Evolutionary conservation across 345 rosid genomes (phyloP).

Genomic region (Stellera chamaejasme): DNA sequence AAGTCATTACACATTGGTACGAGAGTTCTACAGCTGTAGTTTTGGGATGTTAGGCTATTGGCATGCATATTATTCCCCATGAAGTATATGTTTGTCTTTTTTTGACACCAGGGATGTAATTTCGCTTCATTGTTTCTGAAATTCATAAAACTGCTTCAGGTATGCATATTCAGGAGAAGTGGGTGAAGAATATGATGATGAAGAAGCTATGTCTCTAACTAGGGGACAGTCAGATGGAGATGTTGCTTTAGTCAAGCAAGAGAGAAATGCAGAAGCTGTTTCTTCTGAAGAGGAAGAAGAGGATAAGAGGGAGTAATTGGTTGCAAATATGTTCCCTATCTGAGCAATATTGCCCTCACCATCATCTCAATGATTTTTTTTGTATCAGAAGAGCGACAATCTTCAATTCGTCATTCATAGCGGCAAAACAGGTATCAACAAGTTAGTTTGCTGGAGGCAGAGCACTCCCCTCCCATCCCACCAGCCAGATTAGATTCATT

Average conservation of each 20-base stretch:
- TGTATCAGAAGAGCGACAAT: not conserved
- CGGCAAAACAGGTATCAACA: slow-evolving; percentile 1
- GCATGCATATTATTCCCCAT: too few species aligned
- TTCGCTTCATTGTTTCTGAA: slow-evolving; percentile 10
- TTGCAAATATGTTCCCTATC: not conserved
- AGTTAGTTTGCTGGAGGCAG: not conserved
- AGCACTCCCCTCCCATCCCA: not conserved
- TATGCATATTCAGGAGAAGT: slow-evolving; percentile 74
- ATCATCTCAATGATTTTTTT: not conserved
- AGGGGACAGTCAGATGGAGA: slow-evolving; percentile 61
- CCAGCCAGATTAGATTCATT: too few species aligned
- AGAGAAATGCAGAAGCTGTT: slow-evolving; percentile 16
- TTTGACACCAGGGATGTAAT: too few species aligned
- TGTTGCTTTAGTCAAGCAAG: slow-evolving; percentile 57
- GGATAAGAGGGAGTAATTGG: slow-evolving; percentile 58
- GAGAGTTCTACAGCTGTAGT: too few species aligned
- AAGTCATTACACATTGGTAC: too few species aligned
- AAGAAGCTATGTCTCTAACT: slow-evolving; percentile 63
- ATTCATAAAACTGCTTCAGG: slow-evolving; percentile 23
- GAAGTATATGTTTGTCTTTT: too few species aligned
- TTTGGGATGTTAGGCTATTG: too few species aligned
- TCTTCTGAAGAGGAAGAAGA: slow-evolving; percentile 51
- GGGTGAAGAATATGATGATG: slow-evolving; percentile 59
- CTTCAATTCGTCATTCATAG: not conserved
- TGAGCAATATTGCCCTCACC: not conserved